Evolutionary conservation across 306 rosid species (phyloP), one percentile per base, ranked within the genome.

Genomic region (Cucumis hystrix): DNA sequence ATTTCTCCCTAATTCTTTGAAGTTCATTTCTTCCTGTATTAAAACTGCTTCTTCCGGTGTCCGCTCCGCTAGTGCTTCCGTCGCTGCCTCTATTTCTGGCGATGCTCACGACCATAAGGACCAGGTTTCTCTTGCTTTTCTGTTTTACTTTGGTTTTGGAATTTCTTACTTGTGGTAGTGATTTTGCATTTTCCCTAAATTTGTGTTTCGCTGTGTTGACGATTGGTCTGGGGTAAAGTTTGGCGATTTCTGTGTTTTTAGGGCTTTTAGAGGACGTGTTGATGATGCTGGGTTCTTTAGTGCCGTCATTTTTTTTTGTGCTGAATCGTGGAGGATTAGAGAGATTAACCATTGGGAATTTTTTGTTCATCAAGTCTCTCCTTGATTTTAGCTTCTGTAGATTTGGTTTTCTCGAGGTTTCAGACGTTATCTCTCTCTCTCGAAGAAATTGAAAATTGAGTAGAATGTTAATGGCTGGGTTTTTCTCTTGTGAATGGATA

Each of bases 31-130:
- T 6, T 92, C 96, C 66, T 94, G 96, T 82, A 84, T 94, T 77
- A 94, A 88, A 80, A 92, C 93, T 35, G 98, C 98, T 65, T 92
- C 98, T 60, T 87, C 97, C 60, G 97, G 97, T 47, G 95, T 90
- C 51, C 89, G 93, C 16, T 90, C 97, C 0, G 98, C 96, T 77
- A 81, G 92, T 75, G 91, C 93, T 76, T 83, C 98, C 85, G 92
- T 89, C 82, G 92, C 97, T 37, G 88, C 97, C 43, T 90, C 97
- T 43, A 90, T 94, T 73, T 80, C 95, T 78, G 89, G 88, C 81
- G 98, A 92, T 25, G 84, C 82, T 6, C 81, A 81, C 40, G 89
- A 87, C 79, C 82, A 59, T 59, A 91, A 82, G 43, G 98, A 92
- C 86, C 97, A 92, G 98, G 98, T 92, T 30, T 25, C 8, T 37